These are phyloP conservation scores for Candida coquimbonensis DNA, from an alignment of 805 yeast species.

Conservation along the genomic window DNA sequence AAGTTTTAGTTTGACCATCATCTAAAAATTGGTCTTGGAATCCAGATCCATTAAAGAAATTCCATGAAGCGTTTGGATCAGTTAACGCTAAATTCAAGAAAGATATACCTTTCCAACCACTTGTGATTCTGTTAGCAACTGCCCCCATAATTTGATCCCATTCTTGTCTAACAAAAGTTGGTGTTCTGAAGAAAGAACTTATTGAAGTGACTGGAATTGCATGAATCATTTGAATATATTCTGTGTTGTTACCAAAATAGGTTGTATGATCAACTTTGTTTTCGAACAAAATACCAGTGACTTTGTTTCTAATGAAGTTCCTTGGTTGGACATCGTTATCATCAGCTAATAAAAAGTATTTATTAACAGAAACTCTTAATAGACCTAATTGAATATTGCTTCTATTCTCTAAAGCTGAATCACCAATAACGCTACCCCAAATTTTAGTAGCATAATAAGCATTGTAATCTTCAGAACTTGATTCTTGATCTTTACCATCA, in stretches of 20 bases:
- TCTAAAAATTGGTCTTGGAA: conserved; percentile 60
- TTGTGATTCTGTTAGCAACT: conserved; percentile 42
- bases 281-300: conserved; percentile 68
- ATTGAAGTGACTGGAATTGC: conserved; percentile 69
- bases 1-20: conserved; percentile 78
- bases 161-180: conserved; percentile 52
- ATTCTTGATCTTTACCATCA: conserved; percentile 74
- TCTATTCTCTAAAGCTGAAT: conserved; percentile 43
- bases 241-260: conserved; percentile 65
- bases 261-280: conserved; percentile 70
- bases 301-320: conserved; percentile 52
- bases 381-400: conserved; percentile 57
- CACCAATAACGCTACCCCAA: conserved; percentile 52
- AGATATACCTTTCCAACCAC: conserved; percentile 70
- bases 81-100: conserved; percentile 67
- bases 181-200: conserved; percentile 51
- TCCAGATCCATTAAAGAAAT: conserved; percentile 47
- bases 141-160: conserved; percentile 46
- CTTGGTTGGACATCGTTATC: conserved; percentile 52
- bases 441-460: conserved; percentile 62
- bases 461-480: conserved; percentile 69
- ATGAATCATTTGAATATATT: conserved; percentile 74
- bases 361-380: conserved; percentile 43
- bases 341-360: conserved; percentile 47
- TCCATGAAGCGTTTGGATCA: conserved; percentile 59